Percentiles rank a stretch among this genome's conserved stretches.
Evolutionary conservation across 768 basidiomycete genomes (phyloP).

Genomic region (Hysterangium stoloniferum): DNA sequence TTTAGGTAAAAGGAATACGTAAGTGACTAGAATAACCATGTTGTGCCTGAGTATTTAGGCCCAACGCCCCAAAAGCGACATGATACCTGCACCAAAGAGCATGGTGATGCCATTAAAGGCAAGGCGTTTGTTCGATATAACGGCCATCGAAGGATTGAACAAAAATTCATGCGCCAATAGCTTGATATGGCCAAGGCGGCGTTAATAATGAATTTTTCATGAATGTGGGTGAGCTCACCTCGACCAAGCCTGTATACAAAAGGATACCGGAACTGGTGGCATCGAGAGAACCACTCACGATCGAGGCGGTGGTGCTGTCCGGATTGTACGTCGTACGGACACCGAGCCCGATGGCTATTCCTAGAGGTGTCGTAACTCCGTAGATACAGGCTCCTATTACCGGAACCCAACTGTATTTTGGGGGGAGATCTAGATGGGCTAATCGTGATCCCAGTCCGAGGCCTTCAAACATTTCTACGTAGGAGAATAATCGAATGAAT

Average conservation of each 20-base stretch:
- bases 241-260: constrained; percentile 80
- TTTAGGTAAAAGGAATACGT: no score
- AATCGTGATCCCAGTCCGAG: constrained; percentile 88
- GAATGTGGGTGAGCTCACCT: constrained; percentile 38
- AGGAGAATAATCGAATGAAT: neutral
- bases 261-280: constrained; percentile 82
- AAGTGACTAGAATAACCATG: no score
- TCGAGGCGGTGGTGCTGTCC: constrained; percentile 60
- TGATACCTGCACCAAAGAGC: constrained; percentile 76
- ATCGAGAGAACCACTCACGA: constrained; percentile 82
- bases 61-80: constrained; percentile 89
- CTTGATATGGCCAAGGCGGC: constrained; percentile 17
- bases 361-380: constrained; percentile 77
- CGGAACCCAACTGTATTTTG: constrained; percentile 48
- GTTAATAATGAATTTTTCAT: constrained; percentile 12
- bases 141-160: constrained; percentile 80
- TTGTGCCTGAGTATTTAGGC: constrained; percentile 36
- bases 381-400: constrained; percentile 55
- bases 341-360: constrained; percentile 80
- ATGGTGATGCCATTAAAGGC: constrained; percentile 70
- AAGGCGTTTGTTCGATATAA: constrained; percentile 56
- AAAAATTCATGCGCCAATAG: constrained; percentile 93
- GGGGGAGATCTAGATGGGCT: constrained; percentile 61
- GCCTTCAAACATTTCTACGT: constrained; percentile 85
- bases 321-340: constrained; percentile 77